Evolutionary conservation across 768 basidiomycete species (phyloP).

Genomic region (Amanita jacksonii): DNA sequence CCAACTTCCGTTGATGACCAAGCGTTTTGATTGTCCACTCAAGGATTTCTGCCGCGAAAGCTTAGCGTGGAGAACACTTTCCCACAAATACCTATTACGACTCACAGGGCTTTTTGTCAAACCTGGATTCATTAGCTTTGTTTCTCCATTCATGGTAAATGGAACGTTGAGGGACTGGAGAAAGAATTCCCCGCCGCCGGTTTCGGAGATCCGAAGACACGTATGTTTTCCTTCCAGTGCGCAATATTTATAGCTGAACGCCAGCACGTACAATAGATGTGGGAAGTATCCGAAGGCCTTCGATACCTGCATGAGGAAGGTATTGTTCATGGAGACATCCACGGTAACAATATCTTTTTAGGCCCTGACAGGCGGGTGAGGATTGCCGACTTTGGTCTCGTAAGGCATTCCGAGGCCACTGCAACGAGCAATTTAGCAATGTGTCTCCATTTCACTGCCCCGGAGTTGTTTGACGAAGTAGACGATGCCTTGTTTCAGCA

Average conservation of each 20-base stretch:
- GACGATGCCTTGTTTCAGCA: not conserved
- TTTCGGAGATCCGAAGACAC: not conserved
- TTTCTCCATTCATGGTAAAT: slow-evolving; percentile 3
- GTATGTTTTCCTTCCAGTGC: not conserved
- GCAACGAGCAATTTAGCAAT: not conserved
- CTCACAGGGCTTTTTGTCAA: not conserved
- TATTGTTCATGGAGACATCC: slow-evolving; percentile 2
- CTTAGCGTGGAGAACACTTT: slow-evolving; percentile 4
- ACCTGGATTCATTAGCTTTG: not conserved
- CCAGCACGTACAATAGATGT: not conserved
- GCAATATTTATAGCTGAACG: not conserved
- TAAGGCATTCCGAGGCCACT: slow-evolving; percentile 1
- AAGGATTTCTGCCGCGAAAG: not conserved
- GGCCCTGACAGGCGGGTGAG: slow-evolving; percentile 1
- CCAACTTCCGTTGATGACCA: not conserved
- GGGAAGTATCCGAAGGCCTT: slow-evolving; percentile 1
- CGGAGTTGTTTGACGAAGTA: not conserved
- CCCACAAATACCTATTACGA: not conserved
- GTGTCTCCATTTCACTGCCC: not conserved
- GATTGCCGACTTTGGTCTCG: slow-evolving; percentile 5
- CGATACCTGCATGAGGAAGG: slow-evolving; percentile 5
- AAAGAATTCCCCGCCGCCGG: not conserved
- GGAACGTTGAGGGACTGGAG: slow-evolving; percentile 1
- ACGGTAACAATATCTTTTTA: not conserved
- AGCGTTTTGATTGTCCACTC: not conserved